A percentile compares a stretch with the other conserved stretches of the same genome.
Evolutionary conservation across 2,329 filamentous ascomycete genomes (phyloP).

Genomic region (Mycosphaerella arachidis): DNA sequence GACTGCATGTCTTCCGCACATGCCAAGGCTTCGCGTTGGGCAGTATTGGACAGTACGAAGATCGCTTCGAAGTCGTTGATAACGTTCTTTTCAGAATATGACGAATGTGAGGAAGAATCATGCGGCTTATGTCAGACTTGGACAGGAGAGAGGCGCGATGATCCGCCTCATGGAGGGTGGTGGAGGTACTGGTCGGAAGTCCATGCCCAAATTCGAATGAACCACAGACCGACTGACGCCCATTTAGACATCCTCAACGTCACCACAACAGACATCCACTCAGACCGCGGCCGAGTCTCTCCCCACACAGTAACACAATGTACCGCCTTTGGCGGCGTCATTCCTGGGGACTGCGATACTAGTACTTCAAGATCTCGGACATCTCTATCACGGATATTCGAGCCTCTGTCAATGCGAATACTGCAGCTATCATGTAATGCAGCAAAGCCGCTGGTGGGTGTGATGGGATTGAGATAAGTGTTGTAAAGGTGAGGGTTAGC

Average conservation of each 20-base stretch:
- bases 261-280: constrained; percentile 29
- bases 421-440: constrained; percentile 22
- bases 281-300: constrained; percentile 6
- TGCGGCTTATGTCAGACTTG: constrained; percentile 47
- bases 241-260: constrained; percentile 36
- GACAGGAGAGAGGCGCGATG: constrained; percentile 45
- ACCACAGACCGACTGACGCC: background rate
- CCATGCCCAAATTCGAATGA: constrained; percentile 42
- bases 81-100: constrained; percentile 47
- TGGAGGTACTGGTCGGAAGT: constrained; percentile 41
- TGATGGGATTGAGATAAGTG: background rate
- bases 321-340: constrained; percentile 14
- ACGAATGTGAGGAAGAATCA: background rate
- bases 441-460: constrained; percentile 11
- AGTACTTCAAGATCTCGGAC: constrained; percentile 38
- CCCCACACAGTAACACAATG: constrained; percentile 23
- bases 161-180: constrained; percentile 56
- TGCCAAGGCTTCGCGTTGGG: constrained; percentile 54
- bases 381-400: constrained; percentile 25
- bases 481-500: background rate
- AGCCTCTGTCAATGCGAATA: constrained; percentile 22
- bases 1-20: constrained; percentile 46
- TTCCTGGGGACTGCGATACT: constrained; percentile 18
- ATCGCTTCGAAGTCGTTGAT: constrained; percentile 45
- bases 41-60: constrained; percentile 7